Evolutionary conservation across 2,329 filamentous ascomycete species (phyloP).

Genomic region (Cephalotrichum gorgonifer): DNA sequence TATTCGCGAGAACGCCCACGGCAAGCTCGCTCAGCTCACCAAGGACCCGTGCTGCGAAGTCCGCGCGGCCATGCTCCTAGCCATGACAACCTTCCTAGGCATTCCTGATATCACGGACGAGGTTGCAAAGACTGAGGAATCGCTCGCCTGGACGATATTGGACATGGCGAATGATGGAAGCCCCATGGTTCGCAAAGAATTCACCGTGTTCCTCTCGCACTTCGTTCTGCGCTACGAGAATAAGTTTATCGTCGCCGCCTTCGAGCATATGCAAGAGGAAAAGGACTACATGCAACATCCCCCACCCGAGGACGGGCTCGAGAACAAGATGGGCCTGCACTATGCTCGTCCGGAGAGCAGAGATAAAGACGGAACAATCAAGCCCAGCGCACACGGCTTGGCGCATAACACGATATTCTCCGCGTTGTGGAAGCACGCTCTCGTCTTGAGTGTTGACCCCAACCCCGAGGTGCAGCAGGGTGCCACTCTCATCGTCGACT

Average conservation of each 20-base stretch:
- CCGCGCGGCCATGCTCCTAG: constrained; percentile 83
- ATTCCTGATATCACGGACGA: constrained; percentile 89
- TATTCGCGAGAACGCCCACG: constrained; percentile 78
- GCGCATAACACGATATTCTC: constrained; percentile 87
- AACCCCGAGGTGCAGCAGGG: constrained; percentile 87
- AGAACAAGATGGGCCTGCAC: constrained; percentile 53
- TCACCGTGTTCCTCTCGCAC: constrained; percentile 86
- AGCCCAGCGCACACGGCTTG: constrained; percentile 44
- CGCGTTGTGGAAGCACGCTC: constrained; percentile 85
- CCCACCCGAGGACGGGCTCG: constrained; percentile 42
- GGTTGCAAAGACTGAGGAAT: constrained; percentile 83
- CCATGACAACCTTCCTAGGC: constrained; percentile 85
- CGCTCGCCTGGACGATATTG: constrained; percentile 77
- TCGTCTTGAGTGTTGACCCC: constrained; percentile 86
- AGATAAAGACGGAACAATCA: constrained; percentile 47
- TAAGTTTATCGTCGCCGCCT: constrained; percentile 85
- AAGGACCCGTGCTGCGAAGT: constrained; percentile 88
- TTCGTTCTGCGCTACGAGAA: constrained; percentile 85
- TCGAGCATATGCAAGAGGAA: constrained; percentile 82
- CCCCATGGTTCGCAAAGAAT: constrained; percentile 84
- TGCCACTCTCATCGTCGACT: constrained; percentile 77
- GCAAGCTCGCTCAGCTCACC: constrained; percentile 68
- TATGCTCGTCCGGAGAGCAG: constrained; percentile 47
- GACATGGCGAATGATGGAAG: constrained; percentile 92
- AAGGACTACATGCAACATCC: constrained; percentile 54